Base-by-base conservation (phyloP, 2,329 filamentous ascomycete species). In the Pseudocercospora crystallina region DNA sequence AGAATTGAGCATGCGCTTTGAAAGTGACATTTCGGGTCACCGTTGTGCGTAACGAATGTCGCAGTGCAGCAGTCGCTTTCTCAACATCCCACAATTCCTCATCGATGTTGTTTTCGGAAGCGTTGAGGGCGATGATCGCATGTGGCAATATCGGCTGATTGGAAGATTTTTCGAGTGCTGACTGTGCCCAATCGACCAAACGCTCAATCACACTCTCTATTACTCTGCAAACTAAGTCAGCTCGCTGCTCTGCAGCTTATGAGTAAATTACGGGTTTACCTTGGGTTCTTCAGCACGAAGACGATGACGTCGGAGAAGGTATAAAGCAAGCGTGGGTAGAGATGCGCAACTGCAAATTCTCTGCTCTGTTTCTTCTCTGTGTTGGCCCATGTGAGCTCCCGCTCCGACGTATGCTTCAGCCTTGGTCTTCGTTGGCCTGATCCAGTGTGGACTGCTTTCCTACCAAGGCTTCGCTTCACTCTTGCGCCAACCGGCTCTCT, bases 161-260 rank as follows among this genome's bases (percentile, higher is more conserved):
- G n/a, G n/a, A n/a, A n/a, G n/a, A n/a, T n/a, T n/a, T n/a, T n/a
- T n/a, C n/a, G n/a, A n/a, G 63, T 0, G 74, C 73, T 2, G 74
- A 70, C 5, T 67, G 66, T 5, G 74, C 77, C 77, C 77, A 80
- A 35, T 70, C 64, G 5, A 80, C 54, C 4, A 80, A 63, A 43
- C 65, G 67, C 42, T 69, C 65, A 14, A 78, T 64, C 13, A 73
- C 71, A 8, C 64, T 66, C 46, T 77, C 74, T 37, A 77, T 68
- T 5, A 71, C 64, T 31, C 70, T 73, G 44, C 43, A 53, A 8
- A 20, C 14, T 8, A 34, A 15, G n/a, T 63, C 44, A 46, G 48
- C n/a, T n/a, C n/a, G n/a, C n/a, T n/a, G n/a, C n/a, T n/a, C n/a
- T 45, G 8, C 11, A 9, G 13, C 31, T 29, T 7, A 17, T 39